These are phyloP conservation scores for Arthrobotrys musiformis DNA, from an alignment of 2,329 filamentous ascomycete genomes.

Conservation along the genomic window DNA sequence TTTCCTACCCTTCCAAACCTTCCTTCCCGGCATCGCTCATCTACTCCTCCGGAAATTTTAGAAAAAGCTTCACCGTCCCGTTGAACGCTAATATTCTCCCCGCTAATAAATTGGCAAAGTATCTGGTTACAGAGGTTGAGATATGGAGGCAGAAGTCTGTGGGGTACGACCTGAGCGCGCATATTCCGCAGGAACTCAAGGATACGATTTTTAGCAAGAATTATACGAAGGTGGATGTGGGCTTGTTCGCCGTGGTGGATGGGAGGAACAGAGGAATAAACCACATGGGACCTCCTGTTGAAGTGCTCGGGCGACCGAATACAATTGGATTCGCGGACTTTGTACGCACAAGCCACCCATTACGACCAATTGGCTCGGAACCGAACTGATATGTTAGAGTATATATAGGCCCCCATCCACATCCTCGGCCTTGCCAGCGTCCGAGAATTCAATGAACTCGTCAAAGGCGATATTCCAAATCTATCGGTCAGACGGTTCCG, in stretches of 20 bases:
- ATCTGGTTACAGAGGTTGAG: constrained; percentile 70
- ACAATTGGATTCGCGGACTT: constrained; percentile 76
- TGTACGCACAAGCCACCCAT: constrained; percentile 66
- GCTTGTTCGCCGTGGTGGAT: constrained; percentile 75
- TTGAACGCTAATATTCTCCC: constrained; percentile 68
- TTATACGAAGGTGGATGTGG: constrained; percentile 64
- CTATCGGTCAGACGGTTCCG: constrained; percentile 75
- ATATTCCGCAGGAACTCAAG: constrained; percentile 61
- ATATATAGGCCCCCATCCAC: constrained; percentile 73
- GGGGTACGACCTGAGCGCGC: constrained; percentile 65
- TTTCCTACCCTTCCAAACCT: constrained; percentile 56
- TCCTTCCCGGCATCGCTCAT: constrained; percentile 44
- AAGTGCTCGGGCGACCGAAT: constrained; percentile 72
- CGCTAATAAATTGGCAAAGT: constrained; percentile 70
- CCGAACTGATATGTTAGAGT: neutral
- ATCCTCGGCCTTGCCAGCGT: constrained; percentile 74
- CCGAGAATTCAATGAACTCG: constrained; percentile 69
- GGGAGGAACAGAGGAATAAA: constrained; percentile 70
- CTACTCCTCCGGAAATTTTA: constrained; percentile 64
- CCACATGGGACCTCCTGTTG: constrained; percentile 70
- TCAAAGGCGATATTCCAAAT: constrained; percentile 67
- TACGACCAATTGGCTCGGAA: neutral
- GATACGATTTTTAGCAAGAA: constrained; percentile 52
- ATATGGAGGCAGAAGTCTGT: constrained; percentile 72
- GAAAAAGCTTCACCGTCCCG: constrained; percentile 75